Conservation (phyloP, 768 basidiomycete species). For the Dioszegia hungarica region DNA sequence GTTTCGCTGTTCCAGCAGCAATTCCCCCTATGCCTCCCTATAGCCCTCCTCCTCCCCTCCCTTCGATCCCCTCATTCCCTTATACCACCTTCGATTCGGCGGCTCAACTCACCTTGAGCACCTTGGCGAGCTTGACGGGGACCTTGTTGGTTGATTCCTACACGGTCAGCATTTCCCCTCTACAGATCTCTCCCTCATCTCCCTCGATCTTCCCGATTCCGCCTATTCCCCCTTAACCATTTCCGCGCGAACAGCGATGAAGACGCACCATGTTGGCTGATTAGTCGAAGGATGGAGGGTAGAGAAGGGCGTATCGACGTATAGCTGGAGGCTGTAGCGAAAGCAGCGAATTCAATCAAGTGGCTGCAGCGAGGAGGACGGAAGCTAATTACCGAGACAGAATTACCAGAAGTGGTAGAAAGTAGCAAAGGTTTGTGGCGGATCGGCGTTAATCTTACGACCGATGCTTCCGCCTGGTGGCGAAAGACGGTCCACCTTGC, state of each 20-base stretch:
- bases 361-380: no score
- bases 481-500: not conserved
- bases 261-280: slow-evolving; percentile 6
- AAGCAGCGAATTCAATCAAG: slow-evolving; percentile 1
- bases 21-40: not conserved
- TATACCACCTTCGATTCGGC: not conserved
- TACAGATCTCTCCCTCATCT: not conserved
- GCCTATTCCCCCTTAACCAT: not conserved
- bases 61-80: not conserved
- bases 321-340: not conserved
- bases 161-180: slow-evolving; percentile 9
- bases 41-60: not conserved
- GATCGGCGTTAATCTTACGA: not conserved
- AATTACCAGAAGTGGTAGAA: slow-evolving; percentile 1
- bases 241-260: not conserved
- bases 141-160: slow-evolving; percentile 45
- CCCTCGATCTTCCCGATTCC: not conserved
- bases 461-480: not conserved
- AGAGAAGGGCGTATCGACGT: not conserved
- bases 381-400: no score
- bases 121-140: slow-evolving; percentile 95
- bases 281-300: not conserved
- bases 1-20: not conserved
- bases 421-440: not conserved
- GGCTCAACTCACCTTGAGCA: slow-evolving; percentile 70